Evolutionary conservation across 2,329 filamentous ascomycete genomes (phyloP), one percentile per base, ranked within the genome.

Genomic region (Talaromyces sp.): DNA sequence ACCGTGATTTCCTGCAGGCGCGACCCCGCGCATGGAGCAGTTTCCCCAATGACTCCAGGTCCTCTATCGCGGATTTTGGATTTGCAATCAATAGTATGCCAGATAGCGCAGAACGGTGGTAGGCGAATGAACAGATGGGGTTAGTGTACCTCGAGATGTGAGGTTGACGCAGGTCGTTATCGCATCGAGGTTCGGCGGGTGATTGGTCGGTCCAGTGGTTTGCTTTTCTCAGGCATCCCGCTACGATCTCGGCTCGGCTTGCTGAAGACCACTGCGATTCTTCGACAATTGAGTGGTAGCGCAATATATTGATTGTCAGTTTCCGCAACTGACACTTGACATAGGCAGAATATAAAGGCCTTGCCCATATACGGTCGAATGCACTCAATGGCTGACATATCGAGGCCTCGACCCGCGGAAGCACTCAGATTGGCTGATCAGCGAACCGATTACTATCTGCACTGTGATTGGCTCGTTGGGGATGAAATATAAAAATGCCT

Each of bases 91-190:
- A 39, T 35, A 39, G 11, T 35, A 60, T 60, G 10, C 16, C 16
- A 33, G 41, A 60, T 45, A 60, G 39, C 57, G 56, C 37, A n/a
- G 56, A 4, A 37, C 9, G 4, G 11, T 13, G 9, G 35, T 45
- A 59, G 57, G 57, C 57, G 57, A 60, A 60, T 47, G 57, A 56
- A 56, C n/a, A 37, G 52, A 37, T 33, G 22, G n/a, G 33, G 49
- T 27, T 54, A 35, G 22, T 24, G 13, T 35, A 13, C 31, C 31
- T 33, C 50, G 50, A 56, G 10, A n/a, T 14, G 33, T 22, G 52
- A 39, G 41, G 39, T 45, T 43, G 22, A 39, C 22, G 14, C n/a
- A 35, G 39, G 37, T 60, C 27, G 59, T 61, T 61, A 61, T 61
- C 59, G 49, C 45, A 35, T 22, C 27, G 27, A 22, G 41, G 58